Base-by-base conservation (phyloP, 306 rosid genomes). In the Quercus variabilis region DNA sequence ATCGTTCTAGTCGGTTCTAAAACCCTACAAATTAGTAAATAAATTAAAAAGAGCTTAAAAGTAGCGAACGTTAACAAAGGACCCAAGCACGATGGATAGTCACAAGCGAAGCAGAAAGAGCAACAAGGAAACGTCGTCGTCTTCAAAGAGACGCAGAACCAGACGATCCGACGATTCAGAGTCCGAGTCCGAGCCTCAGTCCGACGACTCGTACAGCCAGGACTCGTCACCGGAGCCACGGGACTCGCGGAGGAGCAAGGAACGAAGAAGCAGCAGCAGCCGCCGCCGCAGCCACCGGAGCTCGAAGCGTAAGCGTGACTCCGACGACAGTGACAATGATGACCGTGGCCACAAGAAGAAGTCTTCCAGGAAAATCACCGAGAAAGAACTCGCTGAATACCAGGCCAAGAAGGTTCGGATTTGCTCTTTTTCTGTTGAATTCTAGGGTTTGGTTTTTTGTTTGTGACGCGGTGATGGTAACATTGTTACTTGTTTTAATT, bases 331-430 rank as follows among this genome's bases (percentile, higher is more conserved):
- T 55, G 86, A 86, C 55, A 85, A 78, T 33, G 84, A 80, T 21
- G 88, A 78, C 56, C 80, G 85, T 15, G 84, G 60, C 67, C 85
- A 14, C 38, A 89, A 75, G 79, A 73, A 30, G 77, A 83, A 58
- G 71, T 85, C 91, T 10, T 87, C 93, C 17, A 94, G 89, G 79
- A 74, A 19, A 43, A 76, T 94, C 54, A 88, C 92, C 0, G 93
- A 94, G 58, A 93, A 91, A 21, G 87, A 89, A 81, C 89, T 94
- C 20, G 43, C 86, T 18, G 97, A 89, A 84, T 94, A 94, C 77
- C 13, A 89, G 88, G 80, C 97, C 15, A 92, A 86, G 87, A 92
- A 89, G 78, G 98, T n/a, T 18, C 4, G 14, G 43, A 67, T 60
- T 14, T 57, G 25, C 68, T 46, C 33, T 14, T 14, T 2, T 21